Base-by-base conservation (phyloP, 1,284 basidiomycete species). In the Bjerkandera adusta region DNA sequence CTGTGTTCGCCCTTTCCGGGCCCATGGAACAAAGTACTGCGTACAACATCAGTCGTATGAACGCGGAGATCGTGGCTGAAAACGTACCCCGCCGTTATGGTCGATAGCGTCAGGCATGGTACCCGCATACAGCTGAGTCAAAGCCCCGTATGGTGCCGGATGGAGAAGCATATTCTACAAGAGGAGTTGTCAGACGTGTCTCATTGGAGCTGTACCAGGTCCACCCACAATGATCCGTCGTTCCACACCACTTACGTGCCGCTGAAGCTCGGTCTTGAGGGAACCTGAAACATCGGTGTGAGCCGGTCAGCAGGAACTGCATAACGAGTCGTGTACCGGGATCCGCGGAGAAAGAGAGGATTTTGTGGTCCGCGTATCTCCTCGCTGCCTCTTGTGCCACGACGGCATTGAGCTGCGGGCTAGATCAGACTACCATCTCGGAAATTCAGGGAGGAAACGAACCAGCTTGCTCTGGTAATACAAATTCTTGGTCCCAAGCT, bases 391-490 rank as follows among this genome's bases (percentile, higher is more conserved):
- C 43, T 41, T n/a, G 41, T 16, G 33, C 38, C 32, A 37, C 49
- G 34, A 50, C 45, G 12, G 18, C 47, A 37, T 16, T 50, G 3
- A n/a, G 27, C 48, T 46, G 1, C 7, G 30, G 0, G 11, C 30
- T n/a, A 8, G 30, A 4, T 4, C 18, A 20, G 22, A 7, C 12
- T 4, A n/a, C 4, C 21, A 4, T 25, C 15, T 25, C 22, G 18
- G 30, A 35, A 41, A 35, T 10, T 24, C 24, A 15, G 7, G 21
- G 21, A 29, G 18, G n/a, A 36, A 3, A 57, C 48, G 20, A 39
- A 65, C 74, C 55, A 70, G 65, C 55, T 77, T 77, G 54, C 65
- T 68, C 57, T 73, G 70, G 30, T 59, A 63, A 51, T 77, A 77
- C 26, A 73, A 61, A 1, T 43, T 32, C 53, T 57, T 51, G 26